Evolutionary conservation across 306 rosid genomes (phyloP), one percentile per base, ranked within the genome.

Genomic region (Pyrus betulifolia): DNA sequence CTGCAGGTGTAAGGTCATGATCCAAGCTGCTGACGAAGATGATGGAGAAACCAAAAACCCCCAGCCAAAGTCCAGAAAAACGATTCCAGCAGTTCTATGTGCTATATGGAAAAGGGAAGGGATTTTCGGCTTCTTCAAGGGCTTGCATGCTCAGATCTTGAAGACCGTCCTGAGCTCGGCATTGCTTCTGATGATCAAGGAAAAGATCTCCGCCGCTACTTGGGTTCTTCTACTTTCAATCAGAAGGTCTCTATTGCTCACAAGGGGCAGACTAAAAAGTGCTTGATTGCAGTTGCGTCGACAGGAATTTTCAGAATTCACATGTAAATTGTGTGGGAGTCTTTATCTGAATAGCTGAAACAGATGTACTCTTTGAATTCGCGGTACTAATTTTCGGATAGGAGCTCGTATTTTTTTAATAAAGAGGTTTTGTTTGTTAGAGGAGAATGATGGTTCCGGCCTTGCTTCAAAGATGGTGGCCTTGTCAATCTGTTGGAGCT

Each of bases 131-230:
- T 96, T 81, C 81, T 96, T 88, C 85, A 96, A 96, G 87, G 99
- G 99, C 80, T 82, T 96, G 83, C 88, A 96, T 35, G 99, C 97
- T 77, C 99, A 96, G 84, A 92, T 96, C 84, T 84, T 96, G 83
- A 96, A 96, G 87, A 96, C 99, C 19, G 99, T 96, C 79, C 86
- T 96, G 68, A 96, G 98, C 81, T 91, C 99, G 1, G 99, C 99
- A 21, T 77, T 96, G 77, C 97, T 96, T 82, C 86, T 96, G 86
- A 96, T 96, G 99, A 96, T 96, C 88, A 96, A 96, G 89, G 99
- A 96, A 83, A 96, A 96, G 77, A 91, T 96, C 65, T 86, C 90
- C 30, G 90, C 97, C 63, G 80, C 91, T 61, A 87, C 99, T 31
- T 91, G 99, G 99, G 93, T 96, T 44, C 83, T 96, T 69, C 88